These are phyloP conservation scores for Fusarium irregulare DNA, from an alignment of 2,329 filamentous ascomycete genomes.

Conservation along the genomic window DNA sequence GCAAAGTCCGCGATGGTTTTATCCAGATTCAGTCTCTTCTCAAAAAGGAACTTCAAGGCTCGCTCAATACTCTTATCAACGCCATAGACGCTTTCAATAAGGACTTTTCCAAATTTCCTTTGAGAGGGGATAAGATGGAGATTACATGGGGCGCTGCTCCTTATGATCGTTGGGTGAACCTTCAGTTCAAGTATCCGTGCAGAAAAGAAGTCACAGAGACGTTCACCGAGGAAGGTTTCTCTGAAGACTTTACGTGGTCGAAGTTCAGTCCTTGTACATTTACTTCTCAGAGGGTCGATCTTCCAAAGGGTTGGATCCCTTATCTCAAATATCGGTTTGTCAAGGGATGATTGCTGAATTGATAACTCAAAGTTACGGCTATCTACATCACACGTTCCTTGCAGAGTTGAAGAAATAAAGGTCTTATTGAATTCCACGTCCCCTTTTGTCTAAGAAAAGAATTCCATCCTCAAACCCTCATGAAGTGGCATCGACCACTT, in stretches of 20 bases:
- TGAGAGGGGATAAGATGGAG: conserved; percentile 23
- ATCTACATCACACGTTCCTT: background rate
- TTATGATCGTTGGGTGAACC: conserved; percentile 24
- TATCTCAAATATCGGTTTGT: conserved; percentile 35
- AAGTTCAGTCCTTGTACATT: conserved; percentile 26
- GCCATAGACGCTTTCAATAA: conserved; percentile 16
- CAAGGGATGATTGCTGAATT: background rate
- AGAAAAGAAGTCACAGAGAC: conserved; percentile 15
- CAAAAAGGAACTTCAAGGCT: conserved; percentile 7
- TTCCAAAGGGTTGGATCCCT: conserved; percentile 29
- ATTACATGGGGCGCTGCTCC: conserved; percentile 19
- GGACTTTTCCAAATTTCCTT: conserved; percentile 24
- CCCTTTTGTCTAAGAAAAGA: background rate
- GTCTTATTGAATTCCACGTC: background rate
- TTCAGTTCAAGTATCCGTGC: conserved; percentile 35
- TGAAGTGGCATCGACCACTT: background rate
- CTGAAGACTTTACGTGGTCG: conserved; percentile 20
- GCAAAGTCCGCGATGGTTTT: conserved; percentile 32
- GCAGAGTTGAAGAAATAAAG: background rate
- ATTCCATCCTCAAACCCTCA: background rate
- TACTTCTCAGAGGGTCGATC: conserved; percentile 17
- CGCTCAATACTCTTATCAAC: background rate
- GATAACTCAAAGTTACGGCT: background rate
- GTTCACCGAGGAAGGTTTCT: conserved; percentile 16
- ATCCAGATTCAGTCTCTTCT: conserved; percentile 13